These are phyloP conservation scores for Salix udensis DNA, from an alignment of 345 rosid species.

Conservation along the genomic window DNA sequence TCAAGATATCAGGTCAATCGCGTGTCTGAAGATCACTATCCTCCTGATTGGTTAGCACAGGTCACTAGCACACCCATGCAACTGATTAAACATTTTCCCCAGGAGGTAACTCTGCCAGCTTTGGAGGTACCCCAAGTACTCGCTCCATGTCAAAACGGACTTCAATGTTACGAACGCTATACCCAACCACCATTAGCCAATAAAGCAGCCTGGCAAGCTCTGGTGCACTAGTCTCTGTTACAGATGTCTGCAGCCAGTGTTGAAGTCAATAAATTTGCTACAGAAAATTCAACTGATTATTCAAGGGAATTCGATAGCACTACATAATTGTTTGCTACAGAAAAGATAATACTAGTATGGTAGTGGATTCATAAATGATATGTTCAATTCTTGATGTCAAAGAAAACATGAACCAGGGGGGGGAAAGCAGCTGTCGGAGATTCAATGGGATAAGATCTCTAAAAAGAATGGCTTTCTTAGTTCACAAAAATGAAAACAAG, in stretches of 20 bases:
- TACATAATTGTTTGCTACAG: background rate
- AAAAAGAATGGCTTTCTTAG: background rate
- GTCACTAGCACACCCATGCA: background rate
- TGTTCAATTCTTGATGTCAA: background rate
- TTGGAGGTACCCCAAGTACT: slow-evolving; percentile 69
- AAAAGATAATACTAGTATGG: background rate
- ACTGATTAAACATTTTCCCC: slow-evolving; percentile 60
- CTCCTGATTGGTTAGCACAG: background rate
- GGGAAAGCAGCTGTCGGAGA: background rate
- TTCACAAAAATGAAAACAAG: too few species aligned
- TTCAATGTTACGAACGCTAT: slow-evolving; percentile 89
- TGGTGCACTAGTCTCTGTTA: slow-evolving; percentile 74
- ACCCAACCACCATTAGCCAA: slow-evolving; percentile 98
- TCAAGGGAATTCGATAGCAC: background rate
- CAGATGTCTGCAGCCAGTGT: slow-evolving; percentile 50
- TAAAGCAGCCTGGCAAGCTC: slow-evolving; percentile 84
- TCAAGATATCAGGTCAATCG: background rate
- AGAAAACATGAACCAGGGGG: background rate
- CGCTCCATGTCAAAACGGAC: slow-evolving; percentile 96
- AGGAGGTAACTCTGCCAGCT: slow-evolving; percentile 82
- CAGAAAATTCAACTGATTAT: background rate
- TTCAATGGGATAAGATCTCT: background rate
- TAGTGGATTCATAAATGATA: background rate
- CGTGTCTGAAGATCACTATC: background rate
- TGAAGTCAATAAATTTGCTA: background rate